Evolutionary conservation across 2,329 filamentous ascomycete genomes (phyloP).

Genomic region (Trichoderma polysporum): DNA sequence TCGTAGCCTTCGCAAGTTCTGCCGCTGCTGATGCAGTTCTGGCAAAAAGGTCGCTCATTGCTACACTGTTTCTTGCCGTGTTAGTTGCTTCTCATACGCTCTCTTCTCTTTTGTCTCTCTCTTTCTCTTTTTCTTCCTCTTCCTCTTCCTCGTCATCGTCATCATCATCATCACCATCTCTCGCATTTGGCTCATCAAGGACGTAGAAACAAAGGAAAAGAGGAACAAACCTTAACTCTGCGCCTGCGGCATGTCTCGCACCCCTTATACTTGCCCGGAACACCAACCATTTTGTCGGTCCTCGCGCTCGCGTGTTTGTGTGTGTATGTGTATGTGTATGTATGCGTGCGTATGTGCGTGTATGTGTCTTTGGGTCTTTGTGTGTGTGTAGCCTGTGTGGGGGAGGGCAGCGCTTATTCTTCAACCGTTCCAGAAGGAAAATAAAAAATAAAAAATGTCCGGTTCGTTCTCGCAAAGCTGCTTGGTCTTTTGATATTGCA

Average conservation of each 20-base stretch:
- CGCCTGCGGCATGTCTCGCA: slow-evolving; percentile 61
- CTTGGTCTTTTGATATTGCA: neutral
- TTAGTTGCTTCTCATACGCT: neutral
- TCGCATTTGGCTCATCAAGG: neutral
- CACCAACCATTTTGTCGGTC: slow-evolving; percentile 55
- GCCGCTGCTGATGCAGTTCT: slow-evolving; percentile 58
- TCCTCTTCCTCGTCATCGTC: neutral
- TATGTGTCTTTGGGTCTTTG: neutral
- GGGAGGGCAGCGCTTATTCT: neutral
- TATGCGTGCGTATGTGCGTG: neutral
- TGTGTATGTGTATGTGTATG: neutral
- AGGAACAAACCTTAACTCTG: slow-evolving; percentile 52
- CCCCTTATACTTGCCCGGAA: slow-evolving; percentile 63
- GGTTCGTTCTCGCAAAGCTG: neutral
- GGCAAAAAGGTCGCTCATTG: slow-evolving; percentile 59
- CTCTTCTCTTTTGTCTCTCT: neutral
- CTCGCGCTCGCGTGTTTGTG: neutral
- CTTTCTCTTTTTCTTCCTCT: neutral
- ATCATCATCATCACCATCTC: neutral
- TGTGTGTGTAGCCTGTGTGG: neutral
- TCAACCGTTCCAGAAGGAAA: neutral
- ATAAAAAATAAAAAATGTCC: neutral
- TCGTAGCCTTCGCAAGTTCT: slow-evolving; percentile 62
- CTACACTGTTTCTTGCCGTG: slow-evolving; percentile 50
- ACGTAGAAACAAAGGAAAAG: neutral